Evolutionary conservation across 345 rosid species (phyloP), one percentile per base, ranked within the genome.

Genomic region (Arabidopsis arenosa): DNA sequence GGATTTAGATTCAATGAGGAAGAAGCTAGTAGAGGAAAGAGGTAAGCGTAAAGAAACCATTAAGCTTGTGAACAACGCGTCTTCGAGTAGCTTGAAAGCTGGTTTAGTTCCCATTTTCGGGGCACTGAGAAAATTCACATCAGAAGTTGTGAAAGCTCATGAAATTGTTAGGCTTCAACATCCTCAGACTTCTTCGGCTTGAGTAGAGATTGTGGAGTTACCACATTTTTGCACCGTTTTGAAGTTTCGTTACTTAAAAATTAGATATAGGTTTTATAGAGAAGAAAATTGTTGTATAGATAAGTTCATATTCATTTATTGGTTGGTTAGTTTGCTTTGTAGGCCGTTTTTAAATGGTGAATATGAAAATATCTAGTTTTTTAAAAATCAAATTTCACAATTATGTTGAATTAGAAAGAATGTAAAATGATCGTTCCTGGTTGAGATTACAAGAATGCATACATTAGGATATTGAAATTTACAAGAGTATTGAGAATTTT

Each of bases 91-190:
- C 78, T 65, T 94, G 36, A 92, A 92, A 80, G 85, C 81, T 21
- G 99, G 99, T 47, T 64, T 94, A 73, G 82, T 85, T 70, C 99
- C 99, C 5, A 88, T 92, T 63, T 95, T 92, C 62, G 90, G 88
- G 68, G 87, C 93, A 64, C 52, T 94, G 83, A 86, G 91, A 73
- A 86, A 81, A 44, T 92, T 90, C 71, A 89, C 83, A 21, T 80
- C 92, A 5, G 89, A 92, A 69, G 85, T 79, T 72, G 77, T 92
- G 83, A 89, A 83, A 82, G 91, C 88, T 76, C 93, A 89, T 32
- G 91, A 87, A 37, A 83, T 84, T 72, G 92, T 95, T 65, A 80
- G 96, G 76, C 87, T 87, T 60, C 78, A 79, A 45, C 43, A 81
- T 74, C 53, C 71, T 62, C 79, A 54, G 12, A 21, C 70, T n/a